Percentiles rank a stretch among this genome's conserved stretches.
These are phyloP conservation scores for Clavispora santaluciae DNA, from an alignment of 805 yeast species.

Conservation along the genomic window DNA sequence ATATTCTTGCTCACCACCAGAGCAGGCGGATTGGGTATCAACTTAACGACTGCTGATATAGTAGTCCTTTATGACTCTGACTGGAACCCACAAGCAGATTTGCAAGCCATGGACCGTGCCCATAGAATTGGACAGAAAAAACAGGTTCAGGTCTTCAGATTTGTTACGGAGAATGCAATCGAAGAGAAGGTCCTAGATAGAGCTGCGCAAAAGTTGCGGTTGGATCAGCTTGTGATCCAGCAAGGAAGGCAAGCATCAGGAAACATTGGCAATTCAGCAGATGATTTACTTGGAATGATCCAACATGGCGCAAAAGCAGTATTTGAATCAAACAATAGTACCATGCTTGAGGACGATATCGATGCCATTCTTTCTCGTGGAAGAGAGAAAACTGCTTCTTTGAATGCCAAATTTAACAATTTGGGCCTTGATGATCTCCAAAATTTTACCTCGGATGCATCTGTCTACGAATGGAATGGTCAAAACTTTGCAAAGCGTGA, in stretches of 20 bases:
- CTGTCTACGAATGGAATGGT: conserved; percentile 97
- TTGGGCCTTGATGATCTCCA: conserved; percentile 92
- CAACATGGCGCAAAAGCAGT: conserved; percentile 94
- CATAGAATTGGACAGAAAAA: conserved; percentile 96
- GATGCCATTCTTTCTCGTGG: conserved; percentile 80
- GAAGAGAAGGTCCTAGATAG: conserved; percentile 95
- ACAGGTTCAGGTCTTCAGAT: conserved; percentile 87
- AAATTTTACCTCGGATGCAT: conserved; percentile 80
- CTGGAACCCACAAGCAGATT: conserved; percentile 98
- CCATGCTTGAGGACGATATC: conserved; percentile 59
- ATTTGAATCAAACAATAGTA: conserved; percentile 47
- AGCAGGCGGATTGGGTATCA: conserved; percentile 96
- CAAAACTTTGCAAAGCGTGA: conserved; percentile 64
- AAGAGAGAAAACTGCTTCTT: conserved; percentile 69
- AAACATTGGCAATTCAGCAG: conserved; percentile 61
- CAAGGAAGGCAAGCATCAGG: conserved; percentile 52
- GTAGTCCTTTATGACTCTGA: conserved; percentile 88
- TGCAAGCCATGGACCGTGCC: conserved; percentile 98
- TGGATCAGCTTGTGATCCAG: conserved; percentile 93
- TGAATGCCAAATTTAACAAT: conserved; percentile 78
- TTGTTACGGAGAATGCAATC: conserved; percentile 92
- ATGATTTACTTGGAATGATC: conserved; percentile 89
- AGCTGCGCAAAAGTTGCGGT: conserved; percentile 88
- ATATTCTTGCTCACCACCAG: conserved; percentile 85
- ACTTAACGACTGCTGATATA: conserved; percentile 85